Evolutionary conservation across 371 early-diverging fungal species (phyloP).

Genomic region (Mucor lusitanicus): DNA sequence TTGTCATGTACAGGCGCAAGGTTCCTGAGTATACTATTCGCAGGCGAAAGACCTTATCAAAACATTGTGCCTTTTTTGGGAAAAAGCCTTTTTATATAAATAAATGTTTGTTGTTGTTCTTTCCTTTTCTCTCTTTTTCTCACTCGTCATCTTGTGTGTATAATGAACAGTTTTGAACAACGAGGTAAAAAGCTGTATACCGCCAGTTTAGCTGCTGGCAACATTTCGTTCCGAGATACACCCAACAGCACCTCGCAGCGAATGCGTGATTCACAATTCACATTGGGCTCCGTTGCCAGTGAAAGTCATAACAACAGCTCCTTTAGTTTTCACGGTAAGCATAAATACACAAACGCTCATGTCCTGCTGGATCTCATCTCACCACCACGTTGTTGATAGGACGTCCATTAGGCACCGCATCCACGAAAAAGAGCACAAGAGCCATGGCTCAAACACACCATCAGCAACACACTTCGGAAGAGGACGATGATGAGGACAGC

Average conservation of each 20-base stretch:
- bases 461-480: not conserved
- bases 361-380: too few species aligned
- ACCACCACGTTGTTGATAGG: not conserved
- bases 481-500: slow-evolving; percentile 4
- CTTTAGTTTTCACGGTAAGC: slow-evolving; percentile 15
- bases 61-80: too few species aligned
- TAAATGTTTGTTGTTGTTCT: not conserved
- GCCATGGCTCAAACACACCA: not conserved
- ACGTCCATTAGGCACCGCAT: not conserved
- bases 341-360: not conserved
- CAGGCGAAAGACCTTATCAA: too few species aligned
- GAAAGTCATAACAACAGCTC: slow-evolving; percentile 3
- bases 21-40: too few species aligned
- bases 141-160: not conserved
- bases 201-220: slow-evolving; percentile 5
- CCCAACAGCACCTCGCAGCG: not conserved
- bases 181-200: slow-evolving; percentile 11
- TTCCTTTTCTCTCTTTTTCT: not conserved
- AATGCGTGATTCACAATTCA: slow-evolving; percentile 15
- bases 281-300: not conserved
- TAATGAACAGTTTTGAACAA: slow-evolving; percentile 3
- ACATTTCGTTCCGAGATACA: slow-evolving; percentile 7
- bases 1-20: too few species aligned
- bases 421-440: not conserved
- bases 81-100: too few species aligned